phyloP scores from a whole-genome alignment of 2,329 filamentous ascomycete genomes.

The Aspergillus calidoustus region DNA sequence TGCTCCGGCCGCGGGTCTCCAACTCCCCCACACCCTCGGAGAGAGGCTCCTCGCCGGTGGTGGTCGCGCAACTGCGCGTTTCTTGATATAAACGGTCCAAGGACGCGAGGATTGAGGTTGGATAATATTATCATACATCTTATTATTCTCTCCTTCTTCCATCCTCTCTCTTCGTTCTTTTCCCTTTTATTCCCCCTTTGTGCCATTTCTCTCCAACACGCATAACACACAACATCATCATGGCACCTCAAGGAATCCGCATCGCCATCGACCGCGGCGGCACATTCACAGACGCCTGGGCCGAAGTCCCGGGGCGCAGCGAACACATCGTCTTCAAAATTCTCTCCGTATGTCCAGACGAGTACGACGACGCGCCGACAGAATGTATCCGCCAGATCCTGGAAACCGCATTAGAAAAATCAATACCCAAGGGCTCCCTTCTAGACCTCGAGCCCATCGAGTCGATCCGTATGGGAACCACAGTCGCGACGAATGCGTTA shows the following conservation, averaged over 20 bases:
- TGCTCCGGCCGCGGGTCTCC: no score
- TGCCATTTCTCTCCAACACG: background rate
- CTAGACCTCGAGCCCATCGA: conserved; percentile 25
- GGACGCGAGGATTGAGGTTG: no score
- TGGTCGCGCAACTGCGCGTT: background rate
- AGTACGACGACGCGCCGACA: conserved; percentile 19
- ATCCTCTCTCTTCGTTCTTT: background rate
- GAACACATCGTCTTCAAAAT: conserved; percentile 19
- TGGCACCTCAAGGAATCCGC: conserved; percentile 16
- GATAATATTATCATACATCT: no score
- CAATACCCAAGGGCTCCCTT: conserved; percentile 15
- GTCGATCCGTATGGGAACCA: conserved; percentile 84
- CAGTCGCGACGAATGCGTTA: conserved; percentile 84
- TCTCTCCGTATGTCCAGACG: conserved; percentile 17
- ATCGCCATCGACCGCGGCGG: conserved; percentile 20
- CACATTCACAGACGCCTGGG: conserved; percentile 17
- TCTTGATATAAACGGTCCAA: conserved; percentile 9
- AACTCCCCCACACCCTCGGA: background rate
- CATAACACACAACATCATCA: background rate
- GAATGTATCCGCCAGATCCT: conserved; percentile 20
- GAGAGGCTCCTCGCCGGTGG: background rate
- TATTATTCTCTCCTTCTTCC: background rate
- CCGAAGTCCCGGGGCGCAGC: conserved; percentile 15
- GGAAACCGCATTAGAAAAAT: conserved; percentile 10
- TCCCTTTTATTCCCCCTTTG: background rate